Percentiles rank a stretch among this genome's conserved stretches.
Conservation (phyloP, 108 stramenopile genomes). For the Skeletonema potamos region DNA sequence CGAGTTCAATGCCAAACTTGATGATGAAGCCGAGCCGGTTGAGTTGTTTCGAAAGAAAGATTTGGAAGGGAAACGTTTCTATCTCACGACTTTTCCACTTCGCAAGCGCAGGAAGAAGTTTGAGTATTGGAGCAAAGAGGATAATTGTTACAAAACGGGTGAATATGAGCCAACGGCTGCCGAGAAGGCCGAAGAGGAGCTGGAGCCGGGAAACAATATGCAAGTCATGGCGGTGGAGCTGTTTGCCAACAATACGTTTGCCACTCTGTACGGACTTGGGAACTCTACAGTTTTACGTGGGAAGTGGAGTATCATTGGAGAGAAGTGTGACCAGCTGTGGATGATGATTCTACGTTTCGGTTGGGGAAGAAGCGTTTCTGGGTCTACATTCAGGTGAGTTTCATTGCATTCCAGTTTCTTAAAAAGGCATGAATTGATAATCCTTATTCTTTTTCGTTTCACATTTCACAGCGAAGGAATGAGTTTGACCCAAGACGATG, state of each 20-base stretch:
- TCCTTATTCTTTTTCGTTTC: no score
- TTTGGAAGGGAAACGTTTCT: slow-evolving; percentile 67
- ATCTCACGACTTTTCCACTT: slow-evolving; percentile 69
- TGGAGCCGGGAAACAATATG: slow-evolving; percentile 39
- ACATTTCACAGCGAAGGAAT: slow-evolving; percentile 65
- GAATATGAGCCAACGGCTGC: slow-evolving; percentile 41
- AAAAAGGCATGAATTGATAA: background rate
- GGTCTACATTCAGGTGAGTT: slow-evolving; percentile 66
- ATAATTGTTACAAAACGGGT: slow-evolving; percentile 63
- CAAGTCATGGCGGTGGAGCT: slow-evolving; percentile 73
- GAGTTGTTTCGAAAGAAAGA: slow-evolving; percentile 66
- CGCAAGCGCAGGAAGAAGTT: slow-evolving; percentile 50
- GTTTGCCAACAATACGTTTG: slow-evolving; percentile 78
- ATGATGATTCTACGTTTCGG: slow-evolving; percentile 84
- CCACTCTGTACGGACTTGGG: slow-evolving; percentile 69
- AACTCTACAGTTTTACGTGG: slow-evolving; percentile 65
- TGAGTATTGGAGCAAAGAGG: slow-evolving; percentile 61
- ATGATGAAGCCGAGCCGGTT: slow-evolving; percentile 38
- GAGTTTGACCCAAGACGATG: slow-evolving; percentile 66
- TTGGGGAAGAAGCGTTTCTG: slow-evolving; percentile 77
- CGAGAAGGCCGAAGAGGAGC: slow-evolving; percentile 48
- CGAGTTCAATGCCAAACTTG: slow-evolving; percentile 52
- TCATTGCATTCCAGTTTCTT: background rate
- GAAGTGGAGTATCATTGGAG: slow-evolving; percentile 74
- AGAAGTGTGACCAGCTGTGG: slow-evolving; percentile 77